These are phyloP conservation scores for Boletus reticuloceps DNA, from an alignment of 768 basidiomycete species.

Conservation along the genomic window DNA sequence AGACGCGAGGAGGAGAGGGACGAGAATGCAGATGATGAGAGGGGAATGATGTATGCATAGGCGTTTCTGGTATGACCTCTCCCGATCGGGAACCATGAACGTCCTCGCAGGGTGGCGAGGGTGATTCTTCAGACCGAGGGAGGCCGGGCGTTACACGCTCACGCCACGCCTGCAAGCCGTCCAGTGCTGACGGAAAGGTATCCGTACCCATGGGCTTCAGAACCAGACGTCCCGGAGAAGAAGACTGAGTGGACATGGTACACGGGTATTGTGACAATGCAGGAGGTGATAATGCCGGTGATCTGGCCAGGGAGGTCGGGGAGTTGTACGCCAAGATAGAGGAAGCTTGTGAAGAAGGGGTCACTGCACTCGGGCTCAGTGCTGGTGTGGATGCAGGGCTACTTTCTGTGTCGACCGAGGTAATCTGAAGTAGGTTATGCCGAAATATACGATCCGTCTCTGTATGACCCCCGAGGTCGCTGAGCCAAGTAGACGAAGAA, in stretches of 20 bases:
- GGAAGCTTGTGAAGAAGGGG: conserved; percentile 20
- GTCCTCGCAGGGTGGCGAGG: conserved; percentile 15
- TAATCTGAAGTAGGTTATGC: conserved; percentile 15
- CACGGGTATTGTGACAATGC: conserved; percentile 6
- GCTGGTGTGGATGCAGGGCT: conserved; percentile 25
- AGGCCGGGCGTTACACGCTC: conserved; percentile 18
- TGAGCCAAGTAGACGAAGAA: conserved; percentile 30
- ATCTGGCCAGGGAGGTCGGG: conserved; percentile 13
- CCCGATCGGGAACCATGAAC: neutral
- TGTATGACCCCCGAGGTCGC: conserved; percentile 30
- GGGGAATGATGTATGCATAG: conserved; percentile 2
- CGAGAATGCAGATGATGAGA: conserved; percentile 6
- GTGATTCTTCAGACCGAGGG: conserved; percentile 16
- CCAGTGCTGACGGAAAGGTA: conserved; percentile 31
- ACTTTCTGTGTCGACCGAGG: conserved; percentile 13
- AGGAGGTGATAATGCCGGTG: conserved; percentile 16
- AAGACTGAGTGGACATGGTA: conserved; percentile 14
- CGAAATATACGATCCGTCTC: conserved; percentile 33
- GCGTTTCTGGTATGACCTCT: conserved; percentile 8
- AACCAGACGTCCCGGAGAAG: conserved; percentile 15
- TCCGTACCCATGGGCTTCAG: conserved; percentile 30
- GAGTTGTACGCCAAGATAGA: conserved; percentile 12
- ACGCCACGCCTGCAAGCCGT: conserved; percentile 30
- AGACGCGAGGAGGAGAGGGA: neutral
- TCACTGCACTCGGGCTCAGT: conserved; percentile 19